Conservation (phyloP, 306 rosid genomes). For the Adenanthera pavonina region DNA sequence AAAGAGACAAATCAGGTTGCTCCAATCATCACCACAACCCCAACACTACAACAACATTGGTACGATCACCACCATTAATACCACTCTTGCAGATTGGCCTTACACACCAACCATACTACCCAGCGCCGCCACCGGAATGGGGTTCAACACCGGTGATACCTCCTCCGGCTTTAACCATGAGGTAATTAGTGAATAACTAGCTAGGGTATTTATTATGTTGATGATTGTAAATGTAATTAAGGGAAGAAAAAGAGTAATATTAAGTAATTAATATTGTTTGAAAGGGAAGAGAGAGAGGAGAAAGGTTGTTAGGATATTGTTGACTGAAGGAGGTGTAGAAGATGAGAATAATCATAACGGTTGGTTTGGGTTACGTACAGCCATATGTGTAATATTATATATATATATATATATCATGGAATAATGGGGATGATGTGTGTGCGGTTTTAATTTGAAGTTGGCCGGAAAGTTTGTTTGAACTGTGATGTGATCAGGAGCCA, state of each 20-base stretch:
- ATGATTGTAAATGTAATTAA: background rate
- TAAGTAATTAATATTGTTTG: background rate
- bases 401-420: background rate
- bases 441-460: conserved; percentile 42
- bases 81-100: conserved; percentile 17
- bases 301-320: conserved; percentile 60
- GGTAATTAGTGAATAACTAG: conserved; percentile 46
- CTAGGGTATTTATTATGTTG: background rate
- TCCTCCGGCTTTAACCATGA: conserved; percentile 42
- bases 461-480: conserved; percentile 70
- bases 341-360: conserved; percentile 60
- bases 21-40: conserved; percentile 46
- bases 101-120: conserved; percentile 23
- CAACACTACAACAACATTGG: background rate
- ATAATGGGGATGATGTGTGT: conserved; percentile 22
- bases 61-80: background rate
- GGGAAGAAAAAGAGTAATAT: background rate
- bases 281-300: background rate
- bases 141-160: conserved; percentile 8
- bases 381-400: background rate
- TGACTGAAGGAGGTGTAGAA: conserved; percentile 49
- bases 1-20: conserved; percentile 78
- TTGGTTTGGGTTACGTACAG: conserved; percentile 55
- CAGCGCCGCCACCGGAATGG: background rate
- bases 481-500: conserved; percentile 49